Evolutionary conservation across 2,329 filamentous ascomycete species (phyloP).

Genomic region (Hirsutella thompsonii): DNA sequence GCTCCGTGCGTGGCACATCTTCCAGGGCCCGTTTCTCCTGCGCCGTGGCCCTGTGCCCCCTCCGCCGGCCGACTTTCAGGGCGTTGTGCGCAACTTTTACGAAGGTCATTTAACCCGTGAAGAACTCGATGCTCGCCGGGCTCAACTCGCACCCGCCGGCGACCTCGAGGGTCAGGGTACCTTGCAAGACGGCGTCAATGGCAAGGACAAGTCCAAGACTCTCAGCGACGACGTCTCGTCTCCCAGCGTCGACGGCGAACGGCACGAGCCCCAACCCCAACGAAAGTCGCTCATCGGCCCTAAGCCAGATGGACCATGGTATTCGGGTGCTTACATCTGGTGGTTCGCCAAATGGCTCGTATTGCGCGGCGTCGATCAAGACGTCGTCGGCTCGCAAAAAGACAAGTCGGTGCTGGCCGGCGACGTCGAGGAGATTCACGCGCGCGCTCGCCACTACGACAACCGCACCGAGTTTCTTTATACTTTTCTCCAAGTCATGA

Average conservation of each 20-base stretch:
- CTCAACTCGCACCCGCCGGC: constrained; percentile 10
- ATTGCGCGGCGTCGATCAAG: constrained; percentile 33
- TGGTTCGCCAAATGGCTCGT: constrained; percentile 30
- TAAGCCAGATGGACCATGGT: constrained; percentile 29
- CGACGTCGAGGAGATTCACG: constrained; percentile 42
- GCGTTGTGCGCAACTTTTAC: constrained; percentile 40
- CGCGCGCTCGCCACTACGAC: constrained; percentile 43
- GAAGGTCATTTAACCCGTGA: constrained; percentile 40
- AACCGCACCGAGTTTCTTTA: constrained; percentile 50
- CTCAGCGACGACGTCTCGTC: constrained; percentile 3
- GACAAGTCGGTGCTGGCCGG: constrained; percentile 31
- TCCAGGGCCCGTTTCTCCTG: constrained; percentile 39
- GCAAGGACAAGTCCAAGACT: neutral
- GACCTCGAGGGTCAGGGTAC: constrained; percentile 9
- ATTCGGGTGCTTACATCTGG: constrained; percentile 26
- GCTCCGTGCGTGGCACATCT: constrained; percentile 40
- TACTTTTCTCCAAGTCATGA: constrained; percentile 46
- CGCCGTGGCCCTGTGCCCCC: constrained; percentile 25
- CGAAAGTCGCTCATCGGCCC: constrained; percentile 23
- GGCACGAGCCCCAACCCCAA: constrained; percentile 17
- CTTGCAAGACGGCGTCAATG: neutral
- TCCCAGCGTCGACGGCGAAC: constrained; percentile 1
- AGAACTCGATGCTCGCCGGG: constrained; percentile 31
- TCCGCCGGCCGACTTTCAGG: constrained; percentile 26
- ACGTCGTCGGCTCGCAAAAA: constrained; percentile 23